Evolutionary conservation across 179 eudicot genomes (phyloP).

Genomic region (Beta macrorhiza): DNA sequence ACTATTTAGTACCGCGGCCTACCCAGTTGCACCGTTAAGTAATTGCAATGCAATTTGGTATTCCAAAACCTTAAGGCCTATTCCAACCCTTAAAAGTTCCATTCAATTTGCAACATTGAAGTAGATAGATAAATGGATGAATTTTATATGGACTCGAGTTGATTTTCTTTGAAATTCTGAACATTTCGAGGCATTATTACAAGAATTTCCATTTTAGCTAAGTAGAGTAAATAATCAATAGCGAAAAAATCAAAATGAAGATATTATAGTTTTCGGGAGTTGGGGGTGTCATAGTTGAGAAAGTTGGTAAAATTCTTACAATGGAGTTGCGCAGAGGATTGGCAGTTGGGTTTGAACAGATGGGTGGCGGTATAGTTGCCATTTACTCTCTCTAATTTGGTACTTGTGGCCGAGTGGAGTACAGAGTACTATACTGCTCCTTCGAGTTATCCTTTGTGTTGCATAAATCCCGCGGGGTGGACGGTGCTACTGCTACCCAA

Average conservation of each 20-base stretch:
- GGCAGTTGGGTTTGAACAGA: not conserved
- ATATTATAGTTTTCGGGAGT: too few species aligned
- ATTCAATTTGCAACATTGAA: not conserved
- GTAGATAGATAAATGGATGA: not conserved
- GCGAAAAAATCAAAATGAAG: too few species aligned
- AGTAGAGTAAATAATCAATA: not conserved
- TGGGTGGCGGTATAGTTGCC: conserved; percentile 17
- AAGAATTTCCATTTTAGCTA: conserved; percentile 10
- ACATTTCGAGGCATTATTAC: not conserved
- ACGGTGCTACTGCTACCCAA: too few species aligned
- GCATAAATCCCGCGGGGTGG: too few species aligned
- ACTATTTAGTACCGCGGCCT: too few species aligned
- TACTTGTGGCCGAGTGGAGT: too few species aligned
- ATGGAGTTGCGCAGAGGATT: not conserved
- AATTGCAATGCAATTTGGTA: not conserved
- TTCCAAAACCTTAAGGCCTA: not conserved
- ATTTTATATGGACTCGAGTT: too few species aligned
- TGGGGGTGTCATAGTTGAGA: too few species aligned
- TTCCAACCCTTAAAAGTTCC: not conserved
- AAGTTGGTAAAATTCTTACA: conserved; percentile 16
- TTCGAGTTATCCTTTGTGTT: too few species aligned
- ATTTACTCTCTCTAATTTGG: not conserved
- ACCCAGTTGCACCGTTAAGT: not conserved
- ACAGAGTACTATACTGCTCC: too few species aligned
- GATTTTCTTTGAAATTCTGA: too few species aligned